These are phyloP conservation scores for Pichia sp. DNA, from an alignment of 1,139 yeast genomes.

Conservation along the genomic window DNA sequence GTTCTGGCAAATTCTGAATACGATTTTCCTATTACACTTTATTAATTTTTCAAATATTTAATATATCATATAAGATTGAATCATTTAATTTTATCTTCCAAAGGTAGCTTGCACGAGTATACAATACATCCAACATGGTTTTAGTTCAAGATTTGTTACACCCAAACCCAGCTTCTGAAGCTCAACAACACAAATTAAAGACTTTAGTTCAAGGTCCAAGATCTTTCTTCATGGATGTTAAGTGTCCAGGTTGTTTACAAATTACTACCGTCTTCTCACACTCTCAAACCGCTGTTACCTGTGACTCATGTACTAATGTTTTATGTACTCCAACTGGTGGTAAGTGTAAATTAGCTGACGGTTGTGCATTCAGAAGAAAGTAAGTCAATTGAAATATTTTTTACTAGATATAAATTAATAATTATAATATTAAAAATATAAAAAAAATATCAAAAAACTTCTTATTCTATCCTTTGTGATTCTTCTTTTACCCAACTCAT, in stretches of 20 bases:
- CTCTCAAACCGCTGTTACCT: constrained; percentile 99
- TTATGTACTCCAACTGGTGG: constrained; percentile 99
- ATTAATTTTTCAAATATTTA: too few relatives aligned
- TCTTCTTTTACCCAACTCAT: neutral
- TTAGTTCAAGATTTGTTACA: constrained; percentile 96
- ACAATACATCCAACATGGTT: constrained; percentile 42
- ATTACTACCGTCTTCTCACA: constrained; percentile 99
- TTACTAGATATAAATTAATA: neutral
- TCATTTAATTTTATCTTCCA: too few relatives aligned
- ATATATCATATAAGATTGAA: too few relatives aligned
- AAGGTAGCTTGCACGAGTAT: constrained; percentile 8
- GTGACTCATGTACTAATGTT: constrained; percentile 97
- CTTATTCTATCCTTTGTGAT: neutral
- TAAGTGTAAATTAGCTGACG: constrained; percentile 98
- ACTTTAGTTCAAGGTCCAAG: constrained; percentile 96
- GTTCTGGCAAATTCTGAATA: too few relatives aligned
- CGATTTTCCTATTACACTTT: too few relatives aligned
- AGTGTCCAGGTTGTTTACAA: constrained; percentile 98
- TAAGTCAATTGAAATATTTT: constrained; percentile 36
- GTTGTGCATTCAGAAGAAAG: constrained; percentile 99
- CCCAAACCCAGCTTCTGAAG: constrained; percentile 97
- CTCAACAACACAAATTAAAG: constrained; percentile 95
- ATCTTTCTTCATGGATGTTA: constrained; percentile 99
- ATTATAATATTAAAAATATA: constrained; percentile 12
- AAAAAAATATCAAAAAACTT: too few relatives aligned